Evolutionary conservation across 768 basidiomycete species (phyloP).

Genomic region (Russula sp.): DNA sequence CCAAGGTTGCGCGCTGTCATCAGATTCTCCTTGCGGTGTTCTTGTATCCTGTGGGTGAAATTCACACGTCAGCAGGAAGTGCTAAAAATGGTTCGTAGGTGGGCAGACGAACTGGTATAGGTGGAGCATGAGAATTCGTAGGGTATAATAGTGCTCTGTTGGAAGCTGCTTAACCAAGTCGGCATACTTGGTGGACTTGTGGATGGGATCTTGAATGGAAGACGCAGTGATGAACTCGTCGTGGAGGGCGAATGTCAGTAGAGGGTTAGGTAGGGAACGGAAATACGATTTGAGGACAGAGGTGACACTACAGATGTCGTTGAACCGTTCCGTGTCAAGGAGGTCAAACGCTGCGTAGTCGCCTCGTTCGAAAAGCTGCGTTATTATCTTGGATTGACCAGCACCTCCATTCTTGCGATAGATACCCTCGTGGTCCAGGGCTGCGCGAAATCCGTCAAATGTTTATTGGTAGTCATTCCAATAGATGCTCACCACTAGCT

Average conservation of each 20-base stretch:
- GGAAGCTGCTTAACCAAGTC: constrained; percentile 75
- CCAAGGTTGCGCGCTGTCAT: constrained; percentile 96
- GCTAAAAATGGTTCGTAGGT: constrained; percentile 3
- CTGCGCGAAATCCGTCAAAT: constrained; percentile 31
- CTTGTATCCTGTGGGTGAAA: constrained; percentile 42
- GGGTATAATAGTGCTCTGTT: constrained; percentile 78
- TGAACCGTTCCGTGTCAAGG: constrained; percentile 80
- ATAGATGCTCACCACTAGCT: constrained; percentile 50
- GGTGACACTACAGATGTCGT: constrained; percentile 95
- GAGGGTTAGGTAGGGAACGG: constrained; percentile 82
- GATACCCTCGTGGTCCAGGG: constrained; percentile 94
- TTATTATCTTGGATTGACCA: constrained; percentile 86
- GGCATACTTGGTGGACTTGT: constrained; percentile 53
- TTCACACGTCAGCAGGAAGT: constrained; percentile 4
- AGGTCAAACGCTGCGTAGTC: constrained; percentile 88
- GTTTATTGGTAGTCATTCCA: not conserved
- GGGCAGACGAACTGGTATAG: constrained; percentile 57
- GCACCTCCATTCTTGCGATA: constrained; percentile 97
- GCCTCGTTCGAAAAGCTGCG: constrained; percentile 89
- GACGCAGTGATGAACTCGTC: constrained; percentile 81
- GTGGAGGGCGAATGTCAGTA: constrained; percentile 86
- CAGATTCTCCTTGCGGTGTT: constrained; percentile 64
- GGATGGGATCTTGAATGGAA: constrained; percentile 51
- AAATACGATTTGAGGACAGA: constrained; percentile 97
- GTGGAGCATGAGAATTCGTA: constrained; percentile 79